Conservation (phyloP, 1,284 basidiomycete genomes). For the Microbotryum intermedium region DNA sequence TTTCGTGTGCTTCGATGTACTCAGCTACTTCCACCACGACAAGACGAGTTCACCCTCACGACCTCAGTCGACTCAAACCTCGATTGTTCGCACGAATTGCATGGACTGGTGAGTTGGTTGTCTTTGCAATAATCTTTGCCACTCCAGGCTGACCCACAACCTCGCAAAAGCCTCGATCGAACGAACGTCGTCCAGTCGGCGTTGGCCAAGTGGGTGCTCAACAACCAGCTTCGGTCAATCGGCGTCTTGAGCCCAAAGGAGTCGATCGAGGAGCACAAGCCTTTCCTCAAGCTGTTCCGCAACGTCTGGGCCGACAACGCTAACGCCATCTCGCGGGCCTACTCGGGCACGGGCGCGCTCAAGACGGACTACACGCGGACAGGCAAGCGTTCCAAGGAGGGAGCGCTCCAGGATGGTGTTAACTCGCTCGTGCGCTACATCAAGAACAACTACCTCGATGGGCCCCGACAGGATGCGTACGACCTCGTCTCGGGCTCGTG, state of each 20-base stretch:
- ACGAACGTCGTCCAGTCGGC: conserved; percentile 94
- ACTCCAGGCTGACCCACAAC: not conserved
- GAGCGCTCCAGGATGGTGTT: conserved; percentile 73
- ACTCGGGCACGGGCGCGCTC: conserved; percentile 89
- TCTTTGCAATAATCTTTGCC: not conserved
- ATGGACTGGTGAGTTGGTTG: conserved; percentile 38
- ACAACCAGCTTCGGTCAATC: conserved; percentile 63
- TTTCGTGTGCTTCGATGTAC: not conserved
- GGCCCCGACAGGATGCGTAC: conserved; percentile 85
- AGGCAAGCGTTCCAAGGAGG: conserved; percentile 74
- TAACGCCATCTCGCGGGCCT: conserved; percentile 80
- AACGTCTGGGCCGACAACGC: conserved; percentile 99
- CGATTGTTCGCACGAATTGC: conserved; percentile 72
- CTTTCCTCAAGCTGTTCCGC: conserved; percentile 73
- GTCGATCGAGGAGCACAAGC: conserved; percentile 64
- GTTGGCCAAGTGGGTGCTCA: conserved; percentile 73
- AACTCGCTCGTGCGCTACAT: conserved; percentile 83
- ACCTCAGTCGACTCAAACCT: conserved; percentile 54
- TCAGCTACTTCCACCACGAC: conserved; percentile 61
- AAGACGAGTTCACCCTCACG: conserved; percentile 45
- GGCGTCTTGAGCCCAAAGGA: conserved; percentile 64
- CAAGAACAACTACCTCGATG: conserved; percentile 97
- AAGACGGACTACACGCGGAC: conserved; percentile 97
- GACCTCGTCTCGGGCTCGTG: conserved; percentile 90
- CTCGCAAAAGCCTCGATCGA: conserved; percentile 69